Conservation (phyloP, 202 grass and related monocot species). For the Zizania palustris region DNA sequence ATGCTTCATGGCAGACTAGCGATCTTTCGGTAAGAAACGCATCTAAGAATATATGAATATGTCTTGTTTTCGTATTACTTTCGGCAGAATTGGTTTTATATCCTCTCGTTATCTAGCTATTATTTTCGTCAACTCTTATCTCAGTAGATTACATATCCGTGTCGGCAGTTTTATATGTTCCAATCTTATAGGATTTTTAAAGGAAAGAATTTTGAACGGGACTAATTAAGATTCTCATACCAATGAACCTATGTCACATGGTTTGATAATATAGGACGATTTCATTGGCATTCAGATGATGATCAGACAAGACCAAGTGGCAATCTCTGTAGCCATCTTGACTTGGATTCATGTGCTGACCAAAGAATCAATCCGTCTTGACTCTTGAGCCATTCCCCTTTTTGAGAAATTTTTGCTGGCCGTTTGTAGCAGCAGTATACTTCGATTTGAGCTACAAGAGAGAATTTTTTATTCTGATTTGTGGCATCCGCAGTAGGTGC, state of each 20-base stretch:
- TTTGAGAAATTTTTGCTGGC: background rate
- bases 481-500: background rate
- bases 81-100: background rate
- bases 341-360: background rate
- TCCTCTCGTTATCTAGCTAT: too few relatives aligned
- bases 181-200: too few relatives aligned
- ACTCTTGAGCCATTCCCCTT: background rate
- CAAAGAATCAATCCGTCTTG: background rate
- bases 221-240: background rate
- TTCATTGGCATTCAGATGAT: background rate
- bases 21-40: constrained; percentile 56
- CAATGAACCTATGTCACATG: background rate
- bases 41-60: background rate
- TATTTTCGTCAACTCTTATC: too few relatives aligned
- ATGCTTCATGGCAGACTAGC: constrained; percentile 50
- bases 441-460: background rate
- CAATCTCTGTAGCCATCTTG: background rate
- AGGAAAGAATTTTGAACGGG: too few relatives aligned
- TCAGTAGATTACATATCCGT: background rate
- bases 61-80: background rate
- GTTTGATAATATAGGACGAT: background rate
- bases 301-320: constrained; percentile 35
- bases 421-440: too few relatives aligned
- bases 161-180: background rate
- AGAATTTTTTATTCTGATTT: background rate